Conservation (phyloP, 2,329 filamentous ascomycete genomes). For the Didymella exigua region DNA sequence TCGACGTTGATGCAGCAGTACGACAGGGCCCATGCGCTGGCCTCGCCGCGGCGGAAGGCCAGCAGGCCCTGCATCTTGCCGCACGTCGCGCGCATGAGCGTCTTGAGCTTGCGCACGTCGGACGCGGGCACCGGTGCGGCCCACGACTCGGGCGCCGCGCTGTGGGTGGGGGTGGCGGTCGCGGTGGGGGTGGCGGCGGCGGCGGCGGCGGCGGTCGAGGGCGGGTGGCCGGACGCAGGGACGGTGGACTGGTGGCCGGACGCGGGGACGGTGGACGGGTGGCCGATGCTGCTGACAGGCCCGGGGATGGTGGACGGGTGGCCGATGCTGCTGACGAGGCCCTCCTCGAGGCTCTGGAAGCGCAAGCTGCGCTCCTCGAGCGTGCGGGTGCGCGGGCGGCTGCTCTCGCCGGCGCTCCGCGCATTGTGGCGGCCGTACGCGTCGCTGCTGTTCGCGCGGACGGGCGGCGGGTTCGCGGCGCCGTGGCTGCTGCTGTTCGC, state of each 20-base stretch:
- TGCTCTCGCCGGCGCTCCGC: constrained; percentile 59
- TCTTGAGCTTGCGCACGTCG: constrained; percentile 73
- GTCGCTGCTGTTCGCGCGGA: constrained; percentile 43
- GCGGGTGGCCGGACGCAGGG: constrained; percentile 26
- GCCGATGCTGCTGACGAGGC: constrained; percentile 49
- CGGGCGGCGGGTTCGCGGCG: constrained; percentile 12
- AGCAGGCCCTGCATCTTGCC: constrained; percentile 81
- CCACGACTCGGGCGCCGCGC: constrained; percentile 44
- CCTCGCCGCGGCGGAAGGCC: constrained; percentile 69
- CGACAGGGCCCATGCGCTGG: constrained; percentile 70
- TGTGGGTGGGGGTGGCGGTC: no score
- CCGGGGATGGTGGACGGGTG: constrained; percentile 48
- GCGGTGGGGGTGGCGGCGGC: constrained; percentile 27
- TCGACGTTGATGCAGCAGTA: constrained; percentile 80
- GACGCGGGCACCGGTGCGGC: constrained; percentile 58
- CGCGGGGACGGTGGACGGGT: constrained; percentile 40
- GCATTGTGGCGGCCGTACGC: constrained; percentile 32
- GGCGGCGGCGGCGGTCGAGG: constrained; percentile 4
- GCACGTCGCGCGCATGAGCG: constrained; percentile 77
- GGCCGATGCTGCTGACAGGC: constrained; percentile 38
- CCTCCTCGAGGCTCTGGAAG: constrained; percentile 52
- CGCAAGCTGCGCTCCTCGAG: constrained; percentile 53
- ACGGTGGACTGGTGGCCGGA: constrained; percentile 19
- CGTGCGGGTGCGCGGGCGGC: constrained; percentile 57
- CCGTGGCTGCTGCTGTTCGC: constrained; percentile 27